A percentile compares a stretch with the other conserved stretches of the same genome.
Conservation (phyloP, 2,329 filamentous ascomycete species). For the Neopestalotiopsis clavispora region DNA sequence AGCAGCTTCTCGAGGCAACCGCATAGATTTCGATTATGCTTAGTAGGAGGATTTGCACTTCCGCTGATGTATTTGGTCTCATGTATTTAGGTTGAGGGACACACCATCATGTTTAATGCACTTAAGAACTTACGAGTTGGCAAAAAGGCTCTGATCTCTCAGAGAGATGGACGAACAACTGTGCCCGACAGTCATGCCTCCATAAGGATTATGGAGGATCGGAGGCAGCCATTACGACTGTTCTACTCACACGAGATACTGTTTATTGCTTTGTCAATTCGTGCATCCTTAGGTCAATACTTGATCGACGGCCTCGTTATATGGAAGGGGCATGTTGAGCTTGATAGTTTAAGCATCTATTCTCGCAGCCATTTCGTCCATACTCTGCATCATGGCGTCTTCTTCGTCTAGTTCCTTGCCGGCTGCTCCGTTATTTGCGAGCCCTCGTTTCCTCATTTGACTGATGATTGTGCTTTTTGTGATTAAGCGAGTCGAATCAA, state of each 20-base stretch:
- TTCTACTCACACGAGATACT: no score
- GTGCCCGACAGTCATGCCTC: not conserved
- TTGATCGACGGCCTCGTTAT: not conserved
- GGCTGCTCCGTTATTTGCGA: conserved; percentile 34
- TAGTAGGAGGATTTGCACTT: not conserved
- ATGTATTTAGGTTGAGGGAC: not conserved
- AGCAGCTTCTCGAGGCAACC: conserved; percentile 8
- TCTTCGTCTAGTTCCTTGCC: conserved; percentile 18
- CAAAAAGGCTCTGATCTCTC: not conserved
- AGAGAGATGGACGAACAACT: not conserved
- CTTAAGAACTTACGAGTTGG: not conserved
- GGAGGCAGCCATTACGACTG: no score
- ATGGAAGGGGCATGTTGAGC: not conserved
- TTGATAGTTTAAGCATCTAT: conserved; percentile 10
- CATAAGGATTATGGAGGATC: not conserved
- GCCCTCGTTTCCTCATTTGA: conserved; percentile 61
- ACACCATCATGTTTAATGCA: not conserved
- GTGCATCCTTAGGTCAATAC: not conserved
- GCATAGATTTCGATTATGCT: not conserved
- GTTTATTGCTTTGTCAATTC: not conserved
- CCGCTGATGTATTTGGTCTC: not conserved
- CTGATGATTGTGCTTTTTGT: conserved; percentile 61
- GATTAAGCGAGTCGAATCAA: conserved; percentile 55
- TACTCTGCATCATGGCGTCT: conserved; percentile 20
- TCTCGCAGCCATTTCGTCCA: conserved; percentile 19